phyloP scores from a whole-genome alignment of 2,329 filamentous ascomycete species.

The Rutstroemia sp. region DNA sequence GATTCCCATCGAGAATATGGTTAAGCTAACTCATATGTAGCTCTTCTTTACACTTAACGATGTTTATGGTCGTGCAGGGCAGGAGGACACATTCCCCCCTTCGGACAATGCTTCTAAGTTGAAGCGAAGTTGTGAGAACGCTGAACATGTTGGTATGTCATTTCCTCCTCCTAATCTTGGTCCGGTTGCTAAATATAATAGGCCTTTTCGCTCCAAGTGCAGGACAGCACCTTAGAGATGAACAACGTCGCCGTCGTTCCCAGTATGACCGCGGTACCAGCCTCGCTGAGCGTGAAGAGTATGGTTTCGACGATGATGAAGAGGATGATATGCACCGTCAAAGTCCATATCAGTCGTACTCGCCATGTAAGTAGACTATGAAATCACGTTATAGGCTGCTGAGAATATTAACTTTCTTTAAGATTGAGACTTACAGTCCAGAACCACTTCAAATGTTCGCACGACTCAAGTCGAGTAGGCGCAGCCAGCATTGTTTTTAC shows the following conservation, averaged over 20 bases:
- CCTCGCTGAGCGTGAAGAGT: conserved; percentile 43
- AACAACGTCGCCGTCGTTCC: conserved; percentile 64
- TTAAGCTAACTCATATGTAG: conserved; percentile 35
- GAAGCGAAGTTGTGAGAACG: conserved; percentile 80
- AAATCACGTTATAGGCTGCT: background rate
- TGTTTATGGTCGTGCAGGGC: conserved; percentile 55
- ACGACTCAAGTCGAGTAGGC: conserved; percentile 3
- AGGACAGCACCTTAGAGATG: conserved; percentile 63
- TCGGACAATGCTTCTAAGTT: conserved; percentile 84
- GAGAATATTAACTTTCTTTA: background rate
- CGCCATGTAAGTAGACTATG: conserved; percentile 12
- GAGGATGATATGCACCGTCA: conserved; percentile 4
- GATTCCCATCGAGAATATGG: conserved; percentile 6
- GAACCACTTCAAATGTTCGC: background rate
- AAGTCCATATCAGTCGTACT: conserved; percentile 11
- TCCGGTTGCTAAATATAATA: conserved; percentile 29
- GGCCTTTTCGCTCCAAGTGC: conserved; percentile 76
- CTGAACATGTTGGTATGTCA: conserved; percentile 66
- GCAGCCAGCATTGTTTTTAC: background rate
- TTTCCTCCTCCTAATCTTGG: background rate
- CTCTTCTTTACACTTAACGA: conserved; percentile 46
- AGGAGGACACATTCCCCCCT: conserved; percentile 67
- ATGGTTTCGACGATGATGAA: conserved; percentile 15
- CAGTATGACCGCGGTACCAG: conserved; percentile 77
- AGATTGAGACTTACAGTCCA: conserved; percentile 2